Evolutionary conservation across 768 basidiomycete species (phyloP).

Genomic region (Ramaria rubella): DNA sequence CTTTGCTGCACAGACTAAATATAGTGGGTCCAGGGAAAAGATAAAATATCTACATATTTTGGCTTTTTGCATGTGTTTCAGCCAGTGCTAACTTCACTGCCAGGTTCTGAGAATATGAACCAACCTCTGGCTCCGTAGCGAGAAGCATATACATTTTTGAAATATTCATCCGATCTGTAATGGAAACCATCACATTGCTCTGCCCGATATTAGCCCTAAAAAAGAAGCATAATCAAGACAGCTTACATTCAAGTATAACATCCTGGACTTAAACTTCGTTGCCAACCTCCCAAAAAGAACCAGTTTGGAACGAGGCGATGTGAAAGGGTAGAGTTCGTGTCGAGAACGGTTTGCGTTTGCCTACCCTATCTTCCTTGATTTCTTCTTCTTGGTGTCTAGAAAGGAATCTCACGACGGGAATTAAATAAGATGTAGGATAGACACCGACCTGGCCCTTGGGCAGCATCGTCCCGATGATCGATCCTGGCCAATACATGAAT

Average conservation of each 20-base stretch:
- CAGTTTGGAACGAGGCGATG: no score
- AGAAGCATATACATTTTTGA: slow-evolving; percentile 84
- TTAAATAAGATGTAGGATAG: not conserved
- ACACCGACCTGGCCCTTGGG: not conserved
- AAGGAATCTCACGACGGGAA: slow-evolving; percentile 13
- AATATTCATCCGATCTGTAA: slow-evolving; percentile 84
- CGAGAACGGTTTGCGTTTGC: slow-evolving; percentile 64
- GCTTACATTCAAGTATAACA: slow-evolving; percentile 93
- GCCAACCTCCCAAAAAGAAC: slow-evolving; percentile 58
- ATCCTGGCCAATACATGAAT: slow-evolving; percentile 90
- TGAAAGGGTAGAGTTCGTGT: no score
- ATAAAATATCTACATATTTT: slow-evolving; percentile 69
- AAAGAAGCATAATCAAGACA: slow-evolving; percentile 12
- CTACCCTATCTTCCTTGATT: slow-evolving; percentile 50
- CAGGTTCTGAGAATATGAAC: slow-evolving; percentile 29
- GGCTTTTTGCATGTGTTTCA: slow-evolving; percentile 92
- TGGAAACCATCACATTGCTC: slow-evolving; percentile 91
- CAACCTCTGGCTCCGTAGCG: slow-evolving; percentile 56
- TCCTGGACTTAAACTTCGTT: slow-evolving; percentile 86
- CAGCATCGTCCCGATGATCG: slow-evolving; percentile 43
- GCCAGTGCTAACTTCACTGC: slow-evolving; percentile 95
- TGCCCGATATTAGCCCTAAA: slow-evolving; percentile 27
- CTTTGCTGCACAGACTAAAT: slow-evolving; percentile 19
- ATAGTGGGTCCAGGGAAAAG: slow-evolving; percentile 39
- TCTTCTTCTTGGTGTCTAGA: slow-evolving; percentile 35